phyloP scores from a whole-genome alignment of 495 filamentous ascomycete species.

The Penicillium parvum region DNA sequence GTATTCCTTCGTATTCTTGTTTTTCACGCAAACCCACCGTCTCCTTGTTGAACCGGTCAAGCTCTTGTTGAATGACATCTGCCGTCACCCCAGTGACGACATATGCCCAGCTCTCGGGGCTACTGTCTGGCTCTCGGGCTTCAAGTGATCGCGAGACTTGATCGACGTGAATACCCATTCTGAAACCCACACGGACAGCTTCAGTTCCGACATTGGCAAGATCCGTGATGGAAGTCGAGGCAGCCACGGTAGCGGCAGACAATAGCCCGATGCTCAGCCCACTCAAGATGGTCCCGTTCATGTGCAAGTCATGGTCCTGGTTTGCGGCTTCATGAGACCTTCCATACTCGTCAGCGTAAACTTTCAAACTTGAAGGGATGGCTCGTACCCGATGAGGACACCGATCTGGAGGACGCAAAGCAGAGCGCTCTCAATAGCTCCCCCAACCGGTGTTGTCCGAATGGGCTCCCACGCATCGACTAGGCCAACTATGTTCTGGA shows the following conservation, averaged over 20 bases:
- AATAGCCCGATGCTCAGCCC: slow-evolving; percentile 40
- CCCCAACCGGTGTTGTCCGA: slow-evolving; percentile 29
- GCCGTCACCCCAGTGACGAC: slow-evolving; percentile 29
- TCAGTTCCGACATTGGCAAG: slow-evolving; percentile 21
- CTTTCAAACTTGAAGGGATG: slow-evolving; percentile 4
- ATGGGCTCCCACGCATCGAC: slow-evolving; percentile 24
- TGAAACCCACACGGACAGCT: slow-evolving; percentile 32
- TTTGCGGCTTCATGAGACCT: slow-evolving; percentile 17
- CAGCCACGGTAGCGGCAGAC: slow-evolving; percentile 31
- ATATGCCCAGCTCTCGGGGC: slow-evolving; percentile 38
- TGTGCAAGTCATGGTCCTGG: slow-evolving; percentile 20
- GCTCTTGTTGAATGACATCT: slow-evolving; percentile 32
- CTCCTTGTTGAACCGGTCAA: slow-evolving; percentile 25
- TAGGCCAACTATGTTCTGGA: slow-evolving; percentile 33
- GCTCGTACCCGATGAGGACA: slow-evolving; percentile 41
- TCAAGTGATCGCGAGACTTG: slow-evolving; percentile 33
- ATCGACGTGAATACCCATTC: slow-evolving; percentile 32
- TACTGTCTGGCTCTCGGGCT: slow-evolving; percentile 13
- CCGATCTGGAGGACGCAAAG: slow-evolving; percentile 33
- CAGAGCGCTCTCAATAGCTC: slow-evolving; percentile 34
- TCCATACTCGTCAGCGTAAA: neutral
- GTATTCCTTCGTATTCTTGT: too few species aligned
- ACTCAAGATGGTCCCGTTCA: slow-evolving; percentile 23
- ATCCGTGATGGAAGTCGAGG: slow-evolving; percentile 28
- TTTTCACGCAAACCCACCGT: slow-evolving; percentile 3